Evolutionary conservation across 1,284 basidiomycete species (phyloP), one percentile per base, ranked within the genome.

Genomic region (Bjerkandera adusta): DNA sequence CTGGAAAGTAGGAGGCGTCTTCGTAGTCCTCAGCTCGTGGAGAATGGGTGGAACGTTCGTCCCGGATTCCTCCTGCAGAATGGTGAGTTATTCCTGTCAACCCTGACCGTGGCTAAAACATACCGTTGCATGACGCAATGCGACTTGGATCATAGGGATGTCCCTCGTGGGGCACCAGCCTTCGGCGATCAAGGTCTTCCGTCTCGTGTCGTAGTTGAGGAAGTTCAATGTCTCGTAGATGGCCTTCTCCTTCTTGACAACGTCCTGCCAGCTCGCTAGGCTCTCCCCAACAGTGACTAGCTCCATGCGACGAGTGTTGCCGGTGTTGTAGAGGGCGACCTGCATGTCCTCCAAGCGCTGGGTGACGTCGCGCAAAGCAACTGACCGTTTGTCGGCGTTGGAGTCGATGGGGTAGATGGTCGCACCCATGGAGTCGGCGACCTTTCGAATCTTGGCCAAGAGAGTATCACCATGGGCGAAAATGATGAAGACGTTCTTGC

Each of bases 401-500:
- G 93, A 77, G 65, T 98, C 96, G 64, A 99, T 96, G 27, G 94
- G 92, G 71, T 96, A 98, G 47, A 99, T 75, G 0, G 93, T 97
- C 2, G 89, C 97, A 37, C 97, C 95, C 91, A 99, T 97, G 25
- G 92, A 95, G 70, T 98, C 97, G 36, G 94, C 89, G 52, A 99
- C 92, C 68, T 96, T 98, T 64, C 96, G 92, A 63, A 99, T 98
- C 79, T 99, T 99, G 58, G 90, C 81, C 24, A 99, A 83, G 16
- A 99, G 77, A 34, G 89, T 86, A 40, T 92, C 84, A 27, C 97
- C 97, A 60, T 99, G 97, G 0, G 96, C 97, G 62, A 99, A 99
- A 67, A 99, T 98, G 73, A 99, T 97, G 73, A 99, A 99, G 35
- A 99, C 97, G 58, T 98, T 95, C 79, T 99, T 99, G 72, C 87